These are phyloP conservation scores for Camellia sinensis DNA, from an alignment of 148 eudicot genomes.

Conservation along the genomic window DNA sequence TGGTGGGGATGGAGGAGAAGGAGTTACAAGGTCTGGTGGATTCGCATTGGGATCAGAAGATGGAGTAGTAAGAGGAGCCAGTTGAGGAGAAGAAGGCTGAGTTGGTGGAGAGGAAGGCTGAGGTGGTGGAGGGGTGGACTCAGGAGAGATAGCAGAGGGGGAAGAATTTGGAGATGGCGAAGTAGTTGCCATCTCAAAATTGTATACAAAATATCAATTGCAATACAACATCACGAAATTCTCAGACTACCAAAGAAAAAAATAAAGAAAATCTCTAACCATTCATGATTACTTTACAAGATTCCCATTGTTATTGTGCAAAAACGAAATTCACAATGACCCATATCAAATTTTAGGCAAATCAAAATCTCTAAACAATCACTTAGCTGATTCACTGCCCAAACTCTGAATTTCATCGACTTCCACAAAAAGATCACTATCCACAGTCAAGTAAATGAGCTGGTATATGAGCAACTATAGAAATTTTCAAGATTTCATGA, in stretches of 20 bases:
- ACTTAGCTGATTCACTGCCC: constrained; percentile 15
- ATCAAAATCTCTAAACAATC: constrained; percentile 12
- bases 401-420: constrained; percentile 7
- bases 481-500: not conserved
- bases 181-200: constrained; percentile 35
- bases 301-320: not conserved
- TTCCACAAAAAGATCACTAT: not conserved
- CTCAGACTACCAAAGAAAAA: not conserved
- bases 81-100: constrained; percentile 16
- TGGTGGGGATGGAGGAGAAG: constrained; percentile 23
- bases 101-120: constrained; percentile 12
- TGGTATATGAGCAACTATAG: not conserved
- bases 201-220: not conserved
- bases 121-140: constrained; percentile 6
- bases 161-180: constrained; percentile 44
- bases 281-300: constrained; percentile 11
- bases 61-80: constrained; percentile 22
- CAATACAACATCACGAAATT: constrained; percentile 10
- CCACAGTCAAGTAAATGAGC: no score
- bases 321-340: not conserved
- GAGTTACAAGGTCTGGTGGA: constrained; percentile 28
- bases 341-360: constrained; percentile 11
- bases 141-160: constrained; percentile 34
- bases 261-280: constrained; percentile 4
- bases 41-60: constrained; percentile 26